These are phyloP conservation scores for Dalbergia cochinchinensis DNA, from an alignment of 306 rosid species.

Conservation along the genomic window DNA sequence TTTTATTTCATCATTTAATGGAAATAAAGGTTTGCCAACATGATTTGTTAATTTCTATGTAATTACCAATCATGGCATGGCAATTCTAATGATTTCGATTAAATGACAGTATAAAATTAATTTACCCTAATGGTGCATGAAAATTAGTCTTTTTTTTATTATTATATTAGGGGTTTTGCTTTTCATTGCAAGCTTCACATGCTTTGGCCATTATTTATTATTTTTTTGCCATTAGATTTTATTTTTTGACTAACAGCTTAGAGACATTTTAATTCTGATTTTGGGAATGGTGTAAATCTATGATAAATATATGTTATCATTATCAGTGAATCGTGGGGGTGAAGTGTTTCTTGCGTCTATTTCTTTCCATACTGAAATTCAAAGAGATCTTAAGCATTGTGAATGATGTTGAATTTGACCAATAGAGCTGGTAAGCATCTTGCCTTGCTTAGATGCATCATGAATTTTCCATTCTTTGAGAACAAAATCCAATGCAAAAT, in stretches of 20 bases:
- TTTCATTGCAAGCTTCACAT: not conserved
- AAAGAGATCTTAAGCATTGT: slow-evolving; percentile 16
- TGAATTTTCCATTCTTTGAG: slow-evolving; percentile 29
- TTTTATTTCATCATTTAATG: no score
- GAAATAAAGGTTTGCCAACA: no score
- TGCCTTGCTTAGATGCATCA: not conserved
- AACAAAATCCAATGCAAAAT: slow-evolving; percentile 31
- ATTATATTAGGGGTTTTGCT: not conserved
- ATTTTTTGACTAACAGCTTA: not conserved
- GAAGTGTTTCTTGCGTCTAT: not conserved
- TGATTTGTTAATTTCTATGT: no score
- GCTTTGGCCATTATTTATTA: not conserved
- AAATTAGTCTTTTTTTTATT: no score
- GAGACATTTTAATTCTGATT: not conserved
- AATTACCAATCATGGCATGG: no score
- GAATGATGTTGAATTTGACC: slow-evolving; percentile 35
- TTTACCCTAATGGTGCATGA: no score
- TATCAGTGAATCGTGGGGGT: not conserved
- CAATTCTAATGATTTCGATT: no score
- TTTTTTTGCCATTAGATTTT: not conserved
- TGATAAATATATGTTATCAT: not conserved
- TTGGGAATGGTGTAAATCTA: not conserved
- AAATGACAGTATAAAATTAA: not conserved
- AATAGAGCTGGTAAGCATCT: slow-evolving; percentile 14
- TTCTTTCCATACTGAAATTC: slow-evolving; percentile 8